A percentile compares a stretch with the other conserved stretches of the same genome.
These are phyloP conservation scores for Emiliania huxleyi DNA, from an alignment of 78 protist genomes.

Conservation along the genomic window DNA sequence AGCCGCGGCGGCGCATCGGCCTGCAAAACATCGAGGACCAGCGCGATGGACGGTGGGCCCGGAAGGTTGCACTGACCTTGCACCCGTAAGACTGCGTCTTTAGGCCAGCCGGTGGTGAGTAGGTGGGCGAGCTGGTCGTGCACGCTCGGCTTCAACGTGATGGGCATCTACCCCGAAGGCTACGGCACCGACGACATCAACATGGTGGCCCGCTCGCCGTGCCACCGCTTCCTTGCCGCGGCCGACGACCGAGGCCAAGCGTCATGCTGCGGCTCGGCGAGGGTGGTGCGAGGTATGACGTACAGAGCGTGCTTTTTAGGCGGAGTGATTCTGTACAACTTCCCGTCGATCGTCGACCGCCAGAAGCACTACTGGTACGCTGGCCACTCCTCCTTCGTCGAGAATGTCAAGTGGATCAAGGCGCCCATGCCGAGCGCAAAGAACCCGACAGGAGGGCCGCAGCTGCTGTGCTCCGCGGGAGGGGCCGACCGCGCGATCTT, in stretches of 20 bases:
- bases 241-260: constrained; percentile 11
- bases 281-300: too few species aligned
- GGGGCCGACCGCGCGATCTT: constrained; percentile 3
- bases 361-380: neutral
- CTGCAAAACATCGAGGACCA: neutral
- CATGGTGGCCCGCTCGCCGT: neutral
- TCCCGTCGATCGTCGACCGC: neutral
- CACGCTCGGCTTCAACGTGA: neutral
- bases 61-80: neutral
- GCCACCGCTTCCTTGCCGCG: neutral
- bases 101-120: too few species aligned
- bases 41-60: too few species aligned
- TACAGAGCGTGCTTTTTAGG: too few species aligned
- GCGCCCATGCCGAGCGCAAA: neutral
- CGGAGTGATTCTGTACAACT: neutral
- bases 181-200: neutral
- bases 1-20: neutral
- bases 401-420: neutral
- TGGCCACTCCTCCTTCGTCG: constrained; percentile 3
- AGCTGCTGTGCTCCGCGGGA: neutral
- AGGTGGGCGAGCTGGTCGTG: neutral
- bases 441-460: neutral
- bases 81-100: neutral
- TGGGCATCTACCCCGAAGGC: constrained; percentile 8
- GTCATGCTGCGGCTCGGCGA: too few species aligned